Conservation (phyloP, 495 filamentous ascomycete genomes). For the Penicillium cinerascens region DNA sequence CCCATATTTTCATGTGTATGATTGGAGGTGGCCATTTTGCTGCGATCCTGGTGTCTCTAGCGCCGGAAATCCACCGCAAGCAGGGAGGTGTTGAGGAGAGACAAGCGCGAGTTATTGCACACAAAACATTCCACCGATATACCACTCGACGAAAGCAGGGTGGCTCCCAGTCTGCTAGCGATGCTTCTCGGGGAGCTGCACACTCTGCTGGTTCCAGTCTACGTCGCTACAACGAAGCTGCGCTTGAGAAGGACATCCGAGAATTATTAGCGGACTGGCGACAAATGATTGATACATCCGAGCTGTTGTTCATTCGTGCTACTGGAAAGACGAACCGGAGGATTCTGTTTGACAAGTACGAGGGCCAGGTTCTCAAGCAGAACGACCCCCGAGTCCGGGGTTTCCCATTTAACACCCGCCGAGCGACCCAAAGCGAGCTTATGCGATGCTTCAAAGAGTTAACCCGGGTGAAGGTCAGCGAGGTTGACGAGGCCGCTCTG, state of each 20-base stretch:
- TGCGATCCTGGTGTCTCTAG: constrained; percentile 87
- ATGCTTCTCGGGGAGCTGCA: constrained; percentile 83
- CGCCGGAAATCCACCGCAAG: constrained; percentile 71
- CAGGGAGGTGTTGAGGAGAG: constrained; percentile 67
- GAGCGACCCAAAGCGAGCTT: constrained; percentile 90
- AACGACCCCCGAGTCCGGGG: constrained; percentile 83
- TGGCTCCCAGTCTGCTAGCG: constrained; percentile 88
- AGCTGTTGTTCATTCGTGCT: constrained; percentile 84
- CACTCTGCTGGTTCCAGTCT: constrained; percentile 90
- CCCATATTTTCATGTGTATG: constrained; percentile 95
- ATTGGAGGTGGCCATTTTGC: constrained; percentile 97
- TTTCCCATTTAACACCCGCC: constrained; percentile 92
- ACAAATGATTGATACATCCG: constrained; percentile 72
- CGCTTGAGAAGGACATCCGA: constrained; percentile 78
- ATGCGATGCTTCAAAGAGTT: constrained; percentile 91
- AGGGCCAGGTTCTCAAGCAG: constrained; percentile 74
- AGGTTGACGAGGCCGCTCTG: constrained; percentile 60
- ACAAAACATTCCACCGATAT: constrained; percentile 97
- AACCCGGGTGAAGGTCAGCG: constrained; percentile 79
- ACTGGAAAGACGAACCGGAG: constrained; percentile 80
- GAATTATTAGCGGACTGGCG: constrained; percentile 78
- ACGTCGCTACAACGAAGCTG: constrained; percentile 90
- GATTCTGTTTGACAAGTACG: constrained; percentile 86
- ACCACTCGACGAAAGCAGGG: constrained; percentile 95
- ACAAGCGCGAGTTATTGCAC: constrained; percentile 80